Evolutionary conservation across 768 basidiomycete genomes (phyloP).

Genomic region (Suillus discolor): DNA sequence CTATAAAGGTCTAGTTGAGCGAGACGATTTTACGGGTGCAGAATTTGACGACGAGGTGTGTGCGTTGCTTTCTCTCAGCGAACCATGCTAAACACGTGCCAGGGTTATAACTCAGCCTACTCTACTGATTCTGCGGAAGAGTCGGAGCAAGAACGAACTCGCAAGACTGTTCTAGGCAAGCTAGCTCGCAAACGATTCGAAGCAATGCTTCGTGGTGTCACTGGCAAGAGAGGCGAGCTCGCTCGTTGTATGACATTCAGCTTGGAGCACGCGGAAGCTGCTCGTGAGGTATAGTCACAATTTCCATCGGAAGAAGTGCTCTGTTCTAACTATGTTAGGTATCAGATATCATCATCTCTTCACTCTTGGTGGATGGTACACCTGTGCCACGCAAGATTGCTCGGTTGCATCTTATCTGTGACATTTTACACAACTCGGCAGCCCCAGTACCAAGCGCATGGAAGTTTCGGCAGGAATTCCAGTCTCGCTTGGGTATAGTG

Average conservation of each 20-base stretch:
- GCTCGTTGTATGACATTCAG: constrained; percentile 98
- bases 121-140: constrained; percentile 96
- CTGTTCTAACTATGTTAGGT: constrained; percentile 51
- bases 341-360: constrained; percentile 86
- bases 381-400: constrained; percentile 98
- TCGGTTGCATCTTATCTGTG: constrained; percentile 92
- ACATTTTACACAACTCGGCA: constrained; percentile 97
- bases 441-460: constrained; percentile 94
- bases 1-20: constrained; percentile 70
- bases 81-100: neutral
- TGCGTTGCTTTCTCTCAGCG: neutral
- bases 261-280: constrained; percentile 94
- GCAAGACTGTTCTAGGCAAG: constrained; percentile 77
- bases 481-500: constrained; percentile 85
- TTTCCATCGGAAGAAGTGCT: neutral
- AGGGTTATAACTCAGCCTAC: constrained; percentile 88
- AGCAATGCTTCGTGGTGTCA: constrained; percentile 84
- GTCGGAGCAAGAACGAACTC: constrained; percentile 80
- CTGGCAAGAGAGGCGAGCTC: constrained; percentile 86
- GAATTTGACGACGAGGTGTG: constrained; percentile 83
- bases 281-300: constrained; percentile 68
- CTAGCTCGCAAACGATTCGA: constrained; percentile 86
- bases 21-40: constrained; percentile 52
- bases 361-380: constrained; percentile 87
- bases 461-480: constrained; percentile 96